Evolutionary conservation across 2,329 filamentous ascomycete genomes (phyloP), one percentile per base, ranked within the genome.

Genomic region (Exophiala mesophila): DNA sequence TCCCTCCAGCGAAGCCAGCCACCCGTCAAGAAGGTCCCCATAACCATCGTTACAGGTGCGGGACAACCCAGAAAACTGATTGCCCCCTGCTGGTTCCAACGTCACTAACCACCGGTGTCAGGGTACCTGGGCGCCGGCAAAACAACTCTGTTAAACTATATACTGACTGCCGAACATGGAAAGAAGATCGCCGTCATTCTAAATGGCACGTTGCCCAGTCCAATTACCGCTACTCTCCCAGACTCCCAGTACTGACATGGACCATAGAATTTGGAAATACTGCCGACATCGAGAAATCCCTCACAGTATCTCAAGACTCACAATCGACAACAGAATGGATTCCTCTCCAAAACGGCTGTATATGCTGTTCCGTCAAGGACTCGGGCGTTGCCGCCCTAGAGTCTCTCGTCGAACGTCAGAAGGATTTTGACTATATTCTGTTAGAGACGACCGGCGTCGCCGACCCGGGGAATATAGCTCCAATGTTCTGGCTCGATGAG

Each of bases 351-450:
- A 98, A 98, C 56, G 92, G 92, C 50, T 98, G 92, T 63, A 88
- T 98, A 54, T 98, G 92, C 68, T 98, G 92, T 67, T 94, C 88
- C 3, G 89, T 97, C 57, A 98, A 96, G 81, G 92, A 98, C 62
- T 81, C 84, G 1, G 92, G 92, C 9, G 90, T 98, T 26, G 87
- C 87, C 54, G 92, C 92, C 24, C 94, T 98, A 41, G 92, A 98
- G 68, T 87, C 87, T 1, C 72, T 98, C 2, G 97, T 98, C 87
- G 86, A 89, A 52, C 88, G 88, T 58, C 87, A 86, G 52, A 44
- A 39, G 24, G 46, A 48, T 26, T 98, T 98, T 60, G 92, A 98
- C 68, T 98, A 97, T 67, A 97, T 98, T 53, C 76, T 98, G 2
- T 80, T 98, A 1, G 92, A 98, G 64, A 98, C 92, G 0, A 97